Evolutionary conservation across 257 asterid genomes (phyloP), one percentile per base, ranked within the genome.

Genomic region (Striga asiatica): DNA sequence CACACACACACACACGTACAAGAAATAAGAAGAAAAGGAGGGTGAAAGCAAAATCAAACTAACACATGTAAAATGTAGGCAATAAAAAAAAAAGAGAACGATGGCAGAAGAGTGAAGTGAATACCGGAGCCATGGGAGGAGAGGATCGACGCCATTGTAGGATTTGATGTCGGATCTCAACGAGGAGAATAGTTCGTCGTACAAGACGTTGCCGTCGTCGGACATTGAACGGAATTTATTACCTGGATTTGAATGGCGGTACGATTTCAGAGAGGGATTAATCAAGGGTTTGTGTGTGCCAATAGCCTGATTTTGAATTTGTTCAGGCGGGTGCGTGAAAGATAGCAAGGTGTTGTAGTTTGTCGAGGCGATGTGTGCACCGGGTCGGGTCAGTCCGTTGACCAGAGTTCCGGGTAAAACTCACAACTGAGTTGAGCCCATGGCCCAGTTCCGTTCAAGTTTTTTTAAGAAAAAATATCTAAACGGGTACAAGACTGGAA

Each of bases 81-180:
- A 58, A 1, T 29, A 6, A 32, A 24, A 45, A 9, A 27, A 43
- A 47, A 11, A 47, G 8, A 17, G 29, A 43, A 34, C 12, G 21
- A 1, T 16, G 22, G 43, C 21, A 8, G 50, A n/a, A 27, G 20
- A 18, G 27, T 8, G 31, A 52, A 64, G 38, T 23, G 22, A 43
- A 4, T 77, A 84, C 98, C 98, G 81, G 16, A 91, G 82, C 98
- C 96, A 91, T 12, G 98, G 98, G 51, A 80, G 85, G 38, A 91
- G 88, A 62, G 94, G 98, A 27, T 91, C 96, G 17, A 13, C 62
- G 43, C 96, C 96, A 13, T 19, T 64, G 60, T 87, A 91, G 57
- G 80, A 75, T 61, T 91, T 91, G 61, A 91, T 81, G 32, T 91
- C 96, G 35, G 96, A 69, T 45, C 87, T 70, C 24, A 91, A 42